phyloP scores from a whole-genome alignment of 306 rosid species.

The Trichosanthes cucumerina region DNA sequence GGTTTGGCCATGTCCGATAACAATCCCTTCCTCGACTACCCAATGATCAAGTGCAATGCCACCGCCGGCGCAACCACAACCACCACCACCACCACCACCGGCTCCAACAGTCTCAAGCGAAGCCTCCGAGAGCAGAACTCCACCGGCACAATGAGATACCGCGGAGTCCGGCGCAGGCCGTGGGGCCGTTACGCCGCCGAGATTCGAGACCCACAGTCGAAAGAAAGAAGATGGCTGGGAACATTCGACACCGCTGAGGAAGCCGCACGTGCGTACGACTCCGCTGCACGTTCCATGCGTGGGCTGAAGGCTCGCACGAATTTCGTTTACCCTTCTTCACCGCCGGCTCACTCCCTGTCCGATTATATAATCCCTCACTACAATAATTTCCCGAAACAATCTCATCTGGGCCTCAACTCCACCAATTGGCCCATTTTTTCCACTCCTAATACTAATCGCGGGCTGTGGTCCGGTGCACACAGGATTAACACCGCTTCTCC shows the following conservation, averaged over 20 bases:
- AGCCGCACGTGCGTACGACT: constrained; percentile 9
- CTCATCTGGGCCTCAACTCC: not conserved
- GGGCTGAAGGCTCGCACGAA: constrained; percentile 3
- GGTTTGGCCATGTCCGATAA: not conserved
- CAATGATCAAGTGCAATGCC: not conserved
- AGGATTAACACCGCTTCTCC: constrained; percentile 12
- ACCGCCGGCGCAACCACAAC: not conserved
- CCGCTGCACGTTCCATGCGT: constrained; percentile 6
- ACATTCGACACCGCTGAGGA: constrained; percentile 81
- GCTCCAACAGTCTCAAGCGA: not conserved
- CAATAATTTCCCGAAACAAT: not conserved
- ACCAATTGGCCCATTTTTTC: not conserved
- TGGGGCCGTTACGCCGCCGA: constrained; percentile 98
- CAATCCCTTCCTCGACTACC: not conserved
- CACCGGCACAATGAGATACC: constrained; percentile 39
- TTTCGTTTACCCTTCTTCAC: not conserved
- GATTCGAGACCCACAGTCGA: constrained; percentile 42
- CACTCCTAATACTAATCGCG: not conserved
- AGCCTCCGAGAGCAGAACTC: constrained; percentile 1
- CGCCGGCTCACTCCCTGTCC: not conserved
- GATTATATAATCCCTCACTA: not conserved
- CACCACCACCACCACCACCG: not conserved
- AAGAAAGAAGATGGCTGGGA: constrained; percentile 6
- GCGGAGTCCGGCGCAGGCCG: constrained; percentile 80
- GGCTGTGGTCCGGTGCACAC: not conserved